Conservation (phyloP, 2,329 filamentous ascomycete species). For the Sarocladium kiliense region DNA sequence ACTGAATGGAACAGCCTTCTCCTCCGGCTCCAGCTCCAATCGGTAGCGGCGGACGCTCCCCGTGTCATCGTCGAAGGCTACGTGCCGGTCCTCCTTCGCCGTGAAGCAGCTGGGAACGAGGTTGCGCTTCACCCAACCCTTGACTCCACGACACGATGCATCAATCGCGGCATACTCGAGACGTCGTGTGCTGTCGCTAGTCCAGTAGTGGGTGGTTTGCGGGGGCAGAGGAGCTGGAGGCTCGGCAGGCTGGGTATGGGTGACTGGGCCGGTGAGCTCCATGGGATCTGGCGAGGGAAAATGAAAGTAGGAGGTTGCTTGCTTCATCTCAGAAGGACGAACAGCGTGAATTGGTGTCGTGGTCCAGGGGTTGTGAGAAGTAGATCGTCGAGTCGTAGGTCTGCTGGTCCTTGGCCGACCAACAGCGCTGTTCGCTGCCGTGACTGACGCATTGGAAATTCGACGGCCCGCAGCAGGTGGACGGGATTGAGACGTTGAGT, state of each 20-base stretch:
- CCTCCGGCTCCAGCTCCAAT: constrained; percentile 44
- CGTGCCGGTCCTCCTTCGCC: constrained; percentile 40
- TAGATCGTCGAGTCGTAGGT: constrained; percentile 5
- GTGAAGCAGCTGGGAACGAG: constrained; percentile 58
- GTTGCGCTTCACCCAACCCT: constrained; percentile 53
- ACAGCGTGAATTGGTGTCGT: neutral
- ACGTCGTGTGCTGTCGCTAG: constrained; percentile 55
- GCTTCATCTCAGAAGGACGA: constrained; percentile 3
- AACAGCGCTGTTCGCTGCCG: neutral
- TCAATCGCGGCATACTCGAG: constrained; percentile 65
- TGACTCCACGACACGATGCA: constrained; percentile 53
- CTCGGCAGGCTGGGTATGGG: constrained; percentile 15
- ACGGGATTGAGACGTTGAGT: constrained; percentile 29
- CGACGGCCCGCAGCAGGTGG: constrained; percentile 24
- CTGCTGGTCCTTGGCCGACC: constrained; percentile 11
- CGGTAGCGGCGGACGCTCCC: constrained; percentile 60
- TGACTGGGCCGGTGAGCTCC: constrained; percentile 16
- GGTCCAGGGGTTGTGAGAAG: constrained; percentile 11
- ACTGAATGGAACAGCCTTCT: constrained; percentile 16
- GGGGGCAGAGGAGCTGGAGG: constrained; percentile 32
- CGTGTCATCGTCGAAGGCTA: constrained; percentile 56
- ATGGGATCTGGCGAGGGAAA: constrained; percentile 40
- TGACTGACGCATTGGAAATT: constrained; percentile 25
- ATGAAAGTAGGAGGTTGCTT: constrained; percentile 36
- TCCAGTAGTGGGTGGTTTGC: constrained; percentile 62